phyloP scores from a whole-genome alignment of 2,329 filamentous ascomycete species.

The Cadophora gregata region DNA sequence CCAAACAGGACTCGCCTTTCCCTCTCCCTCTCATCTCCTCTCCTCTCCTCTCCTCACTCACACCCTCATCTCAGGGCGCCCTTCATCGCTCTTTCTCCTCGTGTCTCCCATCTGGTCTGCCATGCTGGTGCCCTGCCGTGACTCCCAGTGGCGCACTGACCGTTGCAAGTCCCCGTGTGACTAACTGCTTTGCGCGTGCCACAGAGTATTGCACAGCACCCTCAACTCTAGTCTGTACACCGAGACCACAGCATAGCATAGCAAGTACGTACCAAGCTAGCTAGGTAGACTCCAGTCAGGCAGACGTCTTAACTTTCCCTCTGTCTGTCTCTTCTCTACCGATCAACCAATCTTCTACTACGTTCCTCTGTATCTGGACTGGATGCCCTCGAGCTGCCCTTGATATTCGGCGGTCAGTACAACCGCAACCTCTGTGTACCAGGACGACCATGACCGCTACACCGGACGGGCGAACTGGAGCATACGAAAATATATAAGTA shows the following conservation, averaged over 20 bases:
- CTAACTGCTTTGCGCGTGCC: constrained; percentile 39
- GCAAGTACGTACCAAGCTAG: constrained; percentile 17
- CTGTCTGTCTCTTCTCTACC: not conserved
- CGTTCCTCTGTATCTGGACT: not conserved
- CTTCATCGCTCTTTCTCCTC: constrained; percentile 6
- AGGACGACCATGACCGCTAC: constrained; percentile 13
- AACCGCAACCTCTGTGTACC: constrained; percentile 1
- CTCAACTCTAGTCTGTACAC: constrained; percentile 20
- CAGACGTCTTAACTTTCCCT: constrained; percentile 17
- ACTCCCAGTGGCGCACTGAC: constrained; percentile 31
- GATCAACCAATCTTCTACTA: not conserved
- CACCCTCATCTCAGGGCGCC: constrained; percentile 9
- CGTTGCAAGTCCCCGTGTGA: constrained; percentile 36
- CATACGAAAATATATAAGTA: constrained; percentile 5
- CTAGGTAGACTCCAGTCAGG: constrained; percentile 15
- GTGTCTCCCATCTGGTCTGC: constrained; percentile 20
- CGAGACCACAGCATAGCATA: constrained; percentile 16
- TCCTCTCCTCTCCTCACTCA: not conserved
- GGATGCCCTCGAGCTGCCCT: not conserved
- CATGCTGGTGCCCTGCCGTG: constrained; percentile 10
- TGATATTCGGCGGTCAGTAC: not conserved
- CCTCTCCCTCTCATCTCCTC: not conserved
- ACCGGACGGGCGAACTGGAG: not conserved
- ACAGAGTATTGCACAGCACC: constrained; percentile 12
- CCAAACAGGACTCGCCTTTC: constrained; percentile 3